A percentile compares a stretch with the other conserved stretches of the same genome.
These are phyloP conservation scores for Cryphonectria carpinicola DNA, from an alignment of 2,329 filamentous ascomycete genomes.

Conservation along the genomic window DNA sequence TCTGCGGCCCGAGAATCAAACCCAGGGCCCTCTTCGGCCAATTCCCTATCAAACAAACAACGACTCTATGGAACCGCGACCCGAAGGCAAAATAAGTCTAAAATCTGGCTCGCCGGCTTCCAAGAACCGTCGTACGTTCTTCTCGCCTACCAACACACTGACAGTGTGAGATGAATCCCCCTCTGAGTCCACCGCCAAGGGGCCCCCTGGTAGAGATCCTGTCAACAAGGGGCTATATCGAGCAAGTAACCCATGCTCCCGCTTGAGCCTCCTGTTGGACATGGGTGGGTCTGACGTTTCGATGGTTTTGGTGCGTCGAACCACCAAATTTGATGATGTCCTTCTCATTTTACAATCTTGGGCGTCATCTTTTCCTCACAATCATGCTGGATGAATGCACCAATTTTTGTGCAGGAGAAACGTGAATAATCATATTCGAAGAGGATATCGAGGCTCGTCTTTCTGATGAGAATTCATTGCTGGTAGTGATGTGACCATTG, in stretches of 20 bases:
- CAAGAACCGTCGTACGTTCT: not conserved
- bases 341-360: not conserved
- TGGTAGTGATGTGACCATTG: not conserved
- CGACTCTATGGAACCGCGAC: not conserved
- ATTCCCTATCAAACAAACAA: not conserved
- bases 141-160: constrained; percentile 7
- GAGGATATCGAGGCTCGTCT: not conserved
- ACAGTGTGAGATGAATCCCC: not conserved
- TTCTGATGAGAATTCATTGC: not conserved
- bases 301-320: constrained; percentile 6
- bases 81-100: not conserved
- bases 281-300: constrained; percentile 12
- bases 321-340: not conserved
- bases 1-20: not conserved
- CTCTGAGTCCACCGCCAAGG: not conserved
- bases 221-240: not conserved
- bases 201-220: not conserved
- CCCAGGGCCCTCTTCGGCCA: not conserved
- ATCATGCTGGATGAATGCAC: not conserved
- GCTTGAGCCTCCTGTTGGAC: constrained; percentile 12
- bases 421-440: not conserved
- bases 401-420: not conserved
- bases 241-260: not conserved
- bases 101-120: not conserved
- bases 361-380: not conserved